Conservation (phyloP, 148 eudicot species). For the Rheum nobile region DNA sequence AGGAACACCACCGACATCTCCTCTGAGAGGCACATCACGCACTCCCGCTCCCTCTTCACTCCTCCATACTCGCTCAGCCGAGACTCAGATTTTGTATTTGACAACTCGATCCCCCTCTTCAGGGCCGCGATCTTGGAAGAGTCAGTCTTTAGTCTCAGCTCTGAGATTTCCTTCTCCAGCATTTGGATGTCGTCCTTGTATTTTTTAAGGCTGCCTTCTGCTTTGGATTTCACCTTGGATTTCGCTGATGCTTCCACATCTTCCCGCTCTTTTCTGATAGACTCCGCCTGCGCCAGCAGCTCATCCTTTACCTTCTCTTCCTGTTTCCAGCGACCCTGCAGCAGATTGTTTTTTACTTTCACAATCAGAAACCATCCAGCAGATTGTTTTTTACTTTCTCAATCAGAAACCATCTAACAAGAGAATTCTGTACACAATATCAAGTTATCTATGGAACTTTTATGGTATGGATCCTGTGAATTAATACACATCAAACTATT, state of each 20-base stretch:
- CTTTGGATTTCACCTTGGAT: constrained; percentile 48
- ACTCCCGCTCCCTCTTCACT: constrained; percentile 81
- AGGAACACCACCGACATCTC: constrained; percentile 93
- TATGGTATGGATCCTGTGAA: neutral
- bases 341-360: neutral
- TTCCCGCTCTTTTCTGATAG: constrained; percentile 53
- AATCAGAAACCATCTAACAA: too few species aligned
- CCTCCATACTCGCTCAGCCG: constrained; percentile 38
- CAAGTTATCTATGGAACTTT: neutral
- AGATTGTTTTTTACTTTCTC: too few species aligned
- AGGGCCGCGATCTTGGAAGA: constrained; percentile 83
- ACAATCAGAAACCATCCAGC: neutral
- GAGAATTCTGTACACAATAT: neutral
- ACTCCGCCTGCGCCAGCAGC: constrained; percentile 35
- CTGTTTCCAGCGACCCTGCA: constrained; percentile 64
- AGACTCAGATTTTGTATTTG: constrained; percentile 15
- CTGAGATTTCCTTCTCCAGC: constrained; percentile 60
- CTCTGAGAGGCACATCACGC: constrained; percentile 98
- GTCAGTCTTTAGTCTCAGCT: constrained; percentile 53
- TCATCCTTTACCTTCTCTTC: constrained; percentile 67
- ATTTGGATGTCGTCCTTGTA: constrained; percentile 49
- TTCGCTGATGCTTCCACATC: constrained; percentile 57
- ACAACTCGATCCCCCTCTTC: constrained; percentile 54
- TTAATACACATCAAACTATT: neutral
- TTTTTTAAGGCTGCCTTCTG: constrained; percentile 49